These are phyloP conservation scores for Crithidia brevicula DNA, from an alignment of 208 protist species.

Conservation along the genomic window DNA sequence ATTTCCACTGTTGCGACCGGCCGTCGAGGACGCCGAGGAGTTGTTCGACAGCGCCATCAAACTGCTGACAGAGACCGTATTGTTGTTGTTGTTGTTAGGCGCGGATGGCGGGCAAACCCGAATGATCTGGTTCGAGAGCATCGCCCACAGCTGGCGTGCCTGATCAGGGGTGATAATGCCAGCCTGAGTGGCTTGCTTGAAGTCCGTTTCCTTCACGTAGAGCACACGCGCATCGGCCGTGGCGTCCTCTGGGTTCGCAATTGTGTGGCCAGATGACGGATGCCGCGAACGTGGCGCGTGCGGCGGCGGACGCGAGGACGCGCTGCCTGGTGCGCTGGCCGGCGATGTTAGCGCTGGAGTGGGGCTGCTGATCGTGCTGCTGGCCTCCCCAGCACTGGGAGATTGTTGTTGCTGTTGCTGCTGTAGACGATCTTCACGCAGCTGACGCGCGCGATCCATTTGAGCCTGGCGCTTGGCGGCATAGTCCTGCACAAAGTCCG, in stretches of 20 bases:
- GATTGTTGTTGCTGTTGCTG: conserved; percentile 9
- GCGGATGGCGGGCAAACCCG: conserved; percentile 43
- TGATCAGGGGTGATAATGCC: conserved; percentile 88
- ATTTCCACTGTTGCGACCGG: conserved; percentile 15
- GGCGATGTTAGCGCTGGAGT: background rate
- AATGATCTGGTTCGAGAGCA: conserved; percentile 83
- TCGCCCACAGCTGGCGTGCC: conserved; percentile 85
- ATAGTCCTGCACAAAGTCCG: conserved; percentile 89
- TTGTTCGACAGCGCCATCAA: conserved; percentile 46
- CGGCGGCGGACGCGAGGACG: conserved; percentile 15
- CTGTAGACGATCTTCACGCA: conserved; percentile 72
- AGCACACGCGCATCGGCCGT: conserved; percentile 32
- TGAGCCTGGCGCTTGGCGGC: conserved; percentile 85
- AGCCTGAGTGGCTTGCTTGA: conserved; percentile 66
- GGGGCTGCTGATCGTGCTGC: conserved; percentile 10
- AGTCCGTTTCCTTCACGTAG: conserved; percentile 76
- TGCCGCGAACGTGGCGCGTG: conserved; percentile 14
- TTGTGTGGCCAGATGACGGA: background rate
- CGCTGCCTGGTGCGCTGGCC: background rate
- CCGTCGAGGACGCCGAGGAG: conserved; percentile 19
- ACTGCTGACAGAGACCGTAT: conserved; percentile 39
- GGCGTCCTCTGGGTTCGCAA: background rate
- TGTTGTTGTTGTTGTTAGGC: conserved; percentile 17
- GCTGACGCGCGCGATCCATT: conserved; percentile 71
- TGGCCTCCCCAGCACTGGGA: background rate